phyloP scores from a whole-genome alignment of 139 green algal species.

The Picochlorum sp. region DNA sequence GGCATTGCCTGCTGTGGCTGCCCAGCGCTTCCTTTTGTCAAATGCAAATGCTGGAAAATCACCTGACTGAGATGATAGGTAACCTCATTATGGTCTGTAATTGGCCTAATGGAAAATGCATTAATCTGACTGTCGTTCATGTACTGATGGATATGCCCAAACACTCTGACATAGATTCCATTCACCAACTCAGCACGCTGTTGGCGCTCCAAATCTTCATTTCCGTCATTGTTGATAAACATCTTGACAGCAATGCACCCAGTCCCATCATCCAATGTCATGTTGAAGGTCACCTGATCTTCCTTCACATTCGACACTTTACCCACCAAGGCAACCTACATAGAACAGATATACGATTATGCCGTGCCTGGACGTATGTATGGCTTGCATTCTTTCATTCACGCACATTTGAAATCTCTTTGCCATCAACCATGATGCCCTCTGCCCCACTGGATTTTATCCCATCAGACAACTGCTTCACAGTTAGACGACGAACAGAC shows the following conservation, averaged over 20 bases:
- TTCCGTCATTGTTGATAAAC: conserved; percentile 43
- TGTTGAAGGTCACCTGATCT: conserved; percentile 21
- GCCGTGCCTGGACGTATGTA: no score
- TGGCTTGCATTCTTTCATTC: no score
- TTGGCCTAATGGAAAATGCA: conserved; percentile 46
- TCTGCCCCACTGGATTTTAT: conserved; percentile 7
- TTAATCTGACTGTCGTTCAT: conserved; percentile 33
- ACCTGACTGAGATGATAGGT: conserved; percentile 65
- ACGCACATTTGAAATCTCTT: conserved; percentile 25
- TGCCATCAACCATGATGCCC: conserved; percentile 17
- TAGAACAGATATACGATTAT: no score
- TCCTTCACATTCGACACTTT: conserved; percentile 45
- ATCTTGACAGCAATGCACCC: conserved; percentile 42
- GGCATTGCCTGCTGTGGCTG: not conserved
- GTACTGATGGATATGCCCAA: conserved; percentile 55
- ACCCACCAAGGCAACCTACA: conserved; percentile 62
- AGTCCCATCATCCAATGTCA: conserved; percentile 66
- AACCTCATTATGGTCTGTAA: conserved; percentile 72
- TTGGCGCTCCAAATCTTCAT: conserved; percentile 23
- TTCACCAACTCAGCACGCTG: conserved; percentile 30
- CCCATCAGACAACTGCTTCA: conserved; percentile 55
- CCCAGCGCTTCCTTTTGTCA: conserved; percentile 39
- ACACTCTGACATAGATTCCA: conserved; percentile 61
- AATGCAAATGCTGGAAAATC: conserved; percentile 70
- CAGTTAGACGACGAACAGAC: conserved; percentile 48